A percentile compares a stretch with the other conserved stretches of the same genome.
Evolutionary conservation across 1,284 basidiomycete genomes (phyloP).

Genomic region (Cronartium quercuum): DNA sequence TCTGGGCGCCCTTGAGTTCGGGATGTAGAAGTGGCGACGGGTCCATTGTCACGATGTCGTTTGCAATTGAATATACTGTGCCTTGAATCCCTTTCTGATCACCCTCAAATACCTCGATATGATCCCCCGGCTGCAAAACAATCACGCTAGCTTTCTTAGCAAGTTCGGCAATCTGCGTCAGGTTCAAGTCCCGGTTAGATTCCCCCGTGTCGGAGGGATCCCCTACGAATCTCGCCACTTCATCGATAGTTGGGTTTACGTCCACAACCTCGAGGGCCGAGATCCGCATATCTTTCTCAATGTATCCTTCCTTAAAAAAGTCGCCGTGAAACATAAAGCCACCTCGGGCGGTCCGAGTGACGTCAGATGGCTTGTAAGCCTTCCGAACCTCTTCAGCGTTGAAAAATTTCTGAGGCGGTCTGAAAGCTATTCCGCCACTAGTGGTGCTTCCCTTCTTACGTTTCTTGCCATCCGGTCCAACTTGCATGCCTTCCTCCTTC

Average conservation of each 20-base stretch:
- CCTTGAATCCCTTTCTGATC: slow-evolving; percentile 90
- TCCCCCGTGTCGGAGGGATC: slow-evolving; percentile 52
- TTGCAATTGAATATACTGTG: slow-evolving; percentile 77
- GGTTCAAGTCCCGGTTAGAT: slow-evolving; percentile 56
- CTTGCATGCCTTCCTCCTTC: slow-evolving; percentile 61
- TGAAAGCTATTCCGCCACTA: slow-evolving; percentile 53
- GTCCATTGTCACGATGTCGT: slow-evolving; percentile 63
- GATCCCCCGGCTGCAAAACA: slow-evolving; percentile 92
- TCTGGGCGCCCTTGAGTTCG: slow-evolving; percentile 59
- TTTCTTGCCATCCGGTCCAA: slow-evolving; percentile 55
- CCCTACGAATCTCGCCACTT: slow-evolving; percentile 73
- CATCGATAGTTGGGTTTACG: slow-evolving; percentile 90
- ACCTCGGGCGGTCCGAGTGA: slow-evolving; percentile 59
- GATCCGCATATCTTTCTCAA: slow-evolving; percentile 91
- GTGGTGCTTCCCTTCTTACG: slow-evolving; percentile 60
- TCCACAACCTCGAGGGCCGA: slow-evolving; percentile 74
- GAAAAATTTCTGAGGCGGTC: slow-evolving; percentile 87
- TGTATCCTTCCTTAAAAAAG: slow-evolving; percentile 87
- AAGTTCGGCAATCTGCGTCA: slow-evolving; percentile 79
- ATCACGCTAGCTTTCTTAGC: slow-evolving; percentile 77
- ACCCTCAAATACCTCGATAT: slow-evolving; percentile 94
- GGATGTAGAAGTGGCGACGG: slow-evolving; percentile 58
- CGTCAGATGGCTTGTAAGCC: slow-evolving; percentile 71
- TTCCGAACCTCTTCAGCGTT: slow-evolving; percentile 87
- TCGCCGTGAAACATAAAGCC: slow-evolving; percentile 83